Base-by-base conservation (phyloP, 352 stramenopile genomes). In the Globisporangium nunn region DNA sequence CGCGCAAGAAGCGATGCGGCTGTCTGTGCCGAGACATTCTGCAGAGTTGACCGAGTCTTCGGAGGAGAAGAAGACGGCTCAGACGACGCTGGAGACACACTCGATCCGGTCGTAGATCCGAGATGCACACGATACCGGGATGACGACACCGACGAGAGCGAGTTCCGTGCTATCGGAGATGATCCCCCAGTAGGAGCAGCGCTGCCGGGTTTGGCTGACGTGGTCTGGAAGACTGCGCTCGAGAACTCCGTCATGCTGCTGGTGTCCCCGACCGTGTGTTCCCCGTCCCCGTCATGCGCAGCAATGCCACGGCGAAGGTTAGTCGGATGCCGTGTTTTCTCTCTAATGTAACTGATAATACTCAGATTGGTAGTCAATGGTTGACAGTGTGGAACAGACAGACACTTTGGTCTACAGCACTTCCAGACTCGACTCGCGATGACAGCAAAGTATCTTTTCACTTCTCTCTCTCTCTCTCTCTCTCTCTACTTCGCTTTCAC, bases 1-100 rank as follows among this genome's bases (percentile, higher is more conserved):
- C 56, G 56, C 41, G 59, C 49, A n/a, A 75, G 48, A 7, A 75
- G 30, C 28, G 62, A 63, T 31, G 61, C 50, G 4, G 59, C 48
- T 8, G 62, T 68, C 10, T 65, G 15, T 11, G 60, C 15, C n/a
- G 53, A 59, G 4, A 67, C 23, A 6, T 53, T 48, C 15, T 62
- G 49, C 8, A 62, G 62, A 17, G 50, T 39, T 1, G 58, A 67
- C 14, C 44, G 50, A 12, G 55, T 15, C 11, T 47, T 58, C 5
- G 49, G 44, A 0, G 45, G 41, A 3, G 43, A 23, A 0, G 49
- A 57, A n/a, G 39, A 39, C 5, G 40, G 35, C 28, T 35, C 28
- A 11, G 55, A 30, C 2, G 54, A 49, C 11, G n/a, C 23, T 3
- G 47, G 54, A 17, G 43, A 40, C 4, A 47, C 49, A 23, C 17